Base-by-base conservation (phyloP, 2,329 filamentous ascomycete genomes). In the Apiospora arundinis region DNA sequence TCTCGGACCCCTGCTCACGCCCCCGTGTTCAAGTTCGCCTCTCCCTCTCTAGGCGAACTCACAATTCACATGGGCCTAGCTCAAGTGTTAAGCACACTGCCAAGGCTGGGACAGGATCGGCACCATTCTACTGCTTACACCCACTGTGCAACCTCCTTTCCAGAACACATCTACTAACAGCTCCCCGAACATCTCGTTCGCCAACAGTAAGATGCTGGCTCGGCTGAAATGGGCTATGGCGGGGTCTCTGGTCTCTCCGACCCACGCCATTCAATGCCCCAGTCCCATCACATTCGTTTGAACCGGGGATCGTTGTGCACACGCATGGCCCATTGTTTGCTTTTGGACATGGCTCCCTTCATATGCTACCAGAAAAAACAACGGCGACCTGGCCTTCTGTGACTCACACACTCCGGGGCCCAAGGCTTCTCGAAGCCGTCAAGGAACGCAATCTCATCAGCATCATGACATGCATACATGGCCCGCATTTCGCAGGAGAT, bases 211-310 rank as follows among this genome's bases (percentile, higher is more conserved):
- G 2, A 40, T 40, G 28, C 28, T 60, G 28, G n/a, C 52, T 37
- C 18, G 52, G 18, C 52, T 60, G 52, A 40, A 63, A 63, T 63
- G 56, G 52, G 52, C 52, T 63, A 28, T 18, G 52, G 52, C 52
- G 16, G 52, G 52, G 52, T 21, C 18, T 37, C 42, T 44, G 42
- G 42, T 9, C 52, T 32, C 32, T 32, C 32, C 32, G 23, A 56
- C 18, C 52, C 28, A 37, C 37, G 32, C 32, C 32, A 14, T 16
- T 45, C 42, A 45, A 45, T 40, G 56, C 32, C 32, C 23, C 32
- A 40, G 56, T 63, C 56, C 37, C 32, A 63, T 63, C 56, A 40
- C 32, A 63, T 12, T 40, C 37, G 56, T 63, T 63, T 40, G 56
- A 40, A 23, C 56, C 56, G 56, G 56, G 56, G 32, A 63, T 63